Conservation (phyloP, 2,329 filamentous ascomycete genomes). For the Aspergillus chevalieri region DNA sequence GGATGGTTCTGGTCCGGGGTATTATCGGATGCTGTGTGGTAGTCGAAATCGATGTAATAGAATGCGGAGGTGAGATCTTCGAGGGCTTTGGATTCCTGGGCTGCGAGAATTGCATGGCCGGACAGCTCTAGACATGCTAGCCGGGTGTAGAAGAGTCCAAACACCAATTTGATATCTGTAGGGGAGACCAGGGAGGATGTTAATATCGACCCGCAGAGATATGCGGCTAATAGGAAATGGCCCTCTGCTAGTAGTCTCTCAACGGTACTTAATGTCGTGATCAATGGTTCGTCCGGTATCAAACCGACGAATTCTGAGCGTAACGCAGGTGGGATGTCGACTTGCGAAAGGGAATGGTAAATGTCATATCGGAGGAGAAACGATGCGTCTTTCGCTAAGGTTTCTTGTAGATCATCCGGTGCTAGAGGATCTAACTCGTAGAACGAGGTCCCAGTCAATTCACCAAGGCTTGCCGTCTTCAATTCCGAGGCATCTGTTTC, state of each 20-base stretch:
- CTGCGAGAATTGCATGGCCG: conserved; percentile 62
- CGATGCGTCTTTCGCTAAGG: conserved; percentile 64
- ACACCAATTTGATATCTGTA: conserved; percentile 59
- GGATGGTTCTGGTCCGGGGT: conserved; percentile 58
- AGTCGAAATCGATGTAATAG: conserved; percentile 35
- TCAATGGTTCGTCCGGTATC: conserved; percentile 51
- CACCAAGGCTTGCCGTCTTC: conserved; percentile 10
- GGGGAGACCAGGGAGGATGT: conserved; percentile 37
- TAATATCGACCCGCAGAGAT: conserved; percentile 38
- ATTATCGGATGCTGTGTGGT: conserved; percentile 34
- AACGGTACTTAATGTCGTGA: conserved; percentile 41
- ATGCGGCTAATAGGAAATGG: conserved; percentile 73
- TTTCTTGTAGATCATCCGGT: conserved; percentile 28
- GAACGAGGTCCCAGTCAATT: conserved; percentile 23
- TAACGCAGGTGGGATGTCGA: conserved; percentile 59
- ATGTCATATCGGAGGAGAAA: conserved; percentile 74
- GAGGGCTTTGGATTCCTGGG: conserved; percentile 58
- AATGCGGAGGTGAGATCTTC: conserved; percentile 56
- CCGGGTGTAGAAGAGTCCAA: conserved; percentile 72
- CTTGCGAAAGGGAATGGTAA: conserved; percentile 71
- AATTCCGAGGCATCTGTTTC: conserved; percentile 12
- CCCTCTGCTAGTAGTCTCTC: conserved; percentile 62
- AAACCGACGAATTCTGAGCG: conserved; percentile 62
- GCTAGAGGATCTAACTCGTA: conserved; percentile 30
- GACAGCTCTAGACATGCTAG: conserved; percentile 77